A percentile compares a stretch with the other conserved stretches of the same genome.
phyloP scores from a whole-genome alignment of 2,329 filamentous ascomycete species.

The Neonectria neomacrospora region DNA sequence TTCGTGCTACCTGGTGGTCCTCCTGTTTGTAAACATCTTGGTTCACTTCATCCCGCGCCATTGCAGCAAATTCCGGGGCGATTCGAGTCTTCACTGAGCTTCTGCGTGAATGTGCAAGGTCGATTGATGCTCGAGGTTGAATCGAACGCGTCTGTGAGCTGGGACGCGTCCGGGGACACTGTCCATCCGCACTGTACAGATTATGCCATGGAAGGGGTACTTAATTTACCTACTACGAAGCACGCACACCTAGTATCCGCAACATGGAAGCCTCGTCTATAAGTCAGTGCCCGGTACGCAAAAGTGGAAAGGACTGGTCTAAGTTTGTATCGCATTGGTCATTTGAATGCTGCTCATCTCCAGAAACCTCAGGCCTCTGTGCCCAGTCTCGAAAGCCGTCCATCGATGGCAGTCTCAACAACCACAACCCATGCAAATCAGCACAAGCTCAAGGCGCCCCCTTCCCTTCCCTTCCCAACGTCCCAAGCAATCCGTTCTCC shows the following conservation, averaged over 20 bases:
- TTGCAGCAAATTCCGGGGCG: slow-evolving; percentile 24
- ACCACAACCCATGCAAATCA: slow-evolving; percentile 26
- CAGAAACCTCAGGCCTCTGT: slow-evolving; percentile 35
- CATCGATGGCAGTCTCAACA: slow-evolving; percentile 33
- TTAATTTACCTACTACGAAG: background rate
- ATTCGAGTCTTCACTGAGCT: background rate
- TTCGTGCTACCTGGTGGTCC: slow-evolving; percentile 56
- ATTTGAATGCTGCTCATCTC: slow-evolving; percentile 43
- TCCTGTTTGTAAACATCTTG: slow-evolving; percentile 51
- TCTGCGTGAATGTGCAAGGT: slow-evolving; percentile 27
- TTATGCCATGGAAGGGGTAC: background rate
- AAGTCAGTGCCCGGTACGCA: background rate
- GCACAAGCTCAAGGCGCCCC: slow-evolving; percentile 26
- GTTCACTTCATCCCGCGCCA: slow-evolving; percentile 39
- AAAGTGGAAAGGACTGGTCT: slow-evolving; percentile 19
- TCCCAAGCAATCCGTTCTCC: slow-evolving; percentile 26
- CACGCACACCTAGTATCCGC: no score
- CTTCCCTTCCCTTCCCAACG: slow-evolving; percentile 14
- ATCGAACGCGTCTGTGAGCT: slow-evolving; percentile 35
- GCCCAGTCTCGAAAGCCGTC: slow-evolving; percentile 34
- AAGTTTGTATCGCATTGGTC: slow-evolving; percentile 40
- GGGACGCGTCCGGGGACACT: slow-evolving; percentile 25
- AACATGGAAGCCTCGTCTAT: background rate
- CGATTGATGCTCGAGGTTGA: slow-evolving; percentile 11
- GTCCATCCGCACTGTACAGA: slow-evolving; percentile 35